phyloP scores from a whole-genome alignment of 768 basidiomycete species.

The Tricholoma matsutake region DNA sequence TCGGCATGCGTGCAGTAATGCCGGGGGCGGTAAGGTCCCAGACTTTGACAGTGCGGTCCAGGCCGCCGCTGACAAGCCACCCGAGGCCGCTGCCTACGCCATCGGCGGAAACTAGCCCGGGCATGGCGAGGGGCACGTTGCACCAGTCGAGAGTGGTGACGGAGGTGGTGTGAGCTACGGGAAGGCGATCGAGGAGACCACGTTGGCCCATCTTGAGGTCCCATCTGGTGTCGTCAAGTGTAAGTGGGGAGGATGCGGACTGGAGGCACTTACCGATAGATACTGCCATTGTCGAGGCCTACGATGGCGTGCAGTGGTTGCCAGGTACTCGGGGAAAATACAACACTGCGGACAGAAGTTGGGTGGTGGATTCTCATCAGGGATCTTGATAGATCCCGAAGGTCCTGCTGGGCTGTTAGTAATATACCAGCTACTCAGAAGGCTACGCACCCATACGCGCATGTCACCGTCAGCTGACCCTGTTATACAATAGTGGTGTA shows the following conservation, averaged over 20 bases:
- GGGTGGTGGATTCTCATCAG: constrained; percentile 71
- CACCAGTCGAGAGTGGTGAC: constrained; percentile 78
- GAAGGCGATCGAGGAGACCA: constrained; percentile 67
- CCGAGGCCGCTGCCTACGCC: constrained; percentile 41
- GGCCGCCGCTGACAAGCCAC: constrained; percentile 78
- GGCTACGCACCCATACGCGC: constrained; percentile 66
- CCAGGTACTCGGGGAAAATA: constrained; percentile 64
- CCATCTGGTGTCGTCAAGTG: constrained; percentile 46
- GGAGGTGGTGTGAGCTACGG: constrained; percentile 70
- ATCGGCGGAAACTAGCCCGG: constrained; percentile 16
- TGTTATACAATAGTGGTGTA: constrained; percentile 72
- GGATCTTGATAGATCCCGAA: constrained; percentile 68
- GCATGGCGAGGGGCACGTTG: constrained; percentile 22
- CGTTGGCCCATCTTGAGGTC: constrained; percentile 77
- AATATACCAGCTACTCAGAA: background rate
- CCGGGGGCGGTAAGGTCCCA: constrained; percentile 64
- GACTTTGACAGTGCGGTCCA: constrained; percentile 81
- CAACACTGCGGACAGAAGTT: constrained; percentile 62
- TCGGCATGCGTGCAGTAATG: constrained; percentile 47
- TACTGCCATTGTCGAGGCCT: constrained; percentile 67
- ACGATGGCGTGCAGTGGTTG: constrained; percentile 68
- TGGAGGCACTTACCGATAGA: constrained; percentile 49
- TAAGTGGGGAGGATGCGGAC: background rate
- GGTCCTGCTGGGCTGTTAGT: constrained; percentile 43
- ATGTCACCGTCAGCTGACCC: constrained; percentile 80